Evolutionary conservation across 2,329 filamentous ascomycete genomes (phyloP).

Genomic region (Rhynchosporium secalis): DNA sequence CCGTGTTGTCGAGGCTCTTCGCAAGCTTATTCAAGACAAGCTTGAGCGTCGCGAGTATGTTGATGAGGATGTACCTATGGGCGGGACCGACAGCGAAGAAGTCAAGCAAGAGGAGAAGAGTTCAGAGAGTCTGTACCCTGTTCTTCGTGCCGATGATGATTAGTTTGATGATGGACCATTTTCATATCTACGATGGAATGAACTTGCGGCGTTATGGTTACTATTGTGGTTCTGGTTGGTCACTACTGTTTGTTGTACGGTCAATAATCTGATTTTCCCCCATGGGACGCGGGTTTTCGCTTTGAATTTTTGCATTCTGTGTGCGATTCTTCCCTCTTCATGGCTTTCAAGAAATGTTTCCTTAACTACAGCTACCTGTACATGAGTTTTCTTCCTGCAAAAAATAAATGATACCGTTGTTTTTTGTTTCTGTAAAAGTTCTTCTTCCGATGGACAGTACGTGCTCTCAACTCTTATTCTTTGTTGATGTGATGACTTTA

Average conservation of each 20-base stretch:
- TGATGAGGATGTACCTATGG: slow-evolving; percentile 31
- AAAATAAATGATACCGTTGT: background rate
- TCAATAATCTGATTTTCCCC: background rate
- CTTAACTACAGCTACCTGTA: slow-evolving; percentile 10
- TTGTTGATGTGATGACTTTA: too few relatives aligned
- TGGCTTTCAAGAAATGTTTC: slow-evolving; percentile 6
- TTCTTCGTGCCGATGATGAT: slow-evolving; percentile 30
- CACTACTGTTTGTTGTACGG: background rate
- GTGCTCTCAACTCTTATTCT: too few relatives aligned
- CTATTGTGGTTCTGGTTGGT: background rate
- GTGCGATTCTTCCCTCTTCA: background rate
- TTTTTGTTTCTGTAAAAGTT: background rate
- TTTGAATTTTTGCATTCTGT: slow-evolving; percentile 10
- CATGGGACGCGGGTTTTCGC: slow-evolving; percentile 7
- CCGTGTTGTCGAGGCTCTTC: slow-evolving; percentile 62
- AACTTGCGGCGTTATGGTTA: slow-evolving; percentile 2
- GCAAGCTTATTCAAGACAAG: slow-evolving; percentile 57
- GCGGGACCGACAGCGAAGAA: slow-evolving; percentile 20
- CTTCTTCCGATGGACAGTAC: too few relatives aligned
- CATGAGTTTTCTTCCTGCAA: slow-evolving; percentile 3
- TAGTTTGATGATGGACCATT: slow-evolving; percentile 17
- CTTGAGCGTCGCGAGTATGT: slow-evolving; percentile 58
- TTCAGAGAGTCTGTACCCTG: slow-evolving; percentile 31
- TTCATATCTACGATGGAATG: slow-evolving; percentile 5
- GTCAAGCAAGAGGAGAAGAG: slow-evolving; percentile 19